phyloP scores from a whole-genome alignment of 1,284 basidiomycete species.

The Puccinia polysora region DNA sequence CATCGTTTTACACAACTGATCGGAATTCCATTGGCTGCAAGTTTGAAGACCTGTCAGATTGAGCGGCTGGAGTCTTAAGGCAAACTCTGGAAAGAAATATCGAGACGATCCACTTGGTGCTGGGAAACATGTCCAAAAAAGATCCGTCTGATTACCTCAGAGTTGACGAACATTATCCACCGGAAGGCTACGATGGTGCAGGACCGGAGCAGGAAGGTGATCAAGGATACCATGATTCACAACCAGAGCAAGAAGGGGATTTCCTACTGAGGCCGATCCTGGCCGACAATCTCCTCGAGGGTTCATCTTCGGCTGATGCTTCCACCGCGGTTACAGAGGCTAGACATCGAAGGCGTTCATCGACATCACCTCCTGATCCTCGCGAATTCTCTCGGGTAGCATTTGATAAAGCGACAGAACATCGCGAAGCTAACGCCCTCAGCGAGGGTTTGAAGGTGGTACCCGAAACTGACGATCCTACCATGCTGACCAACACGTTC shows the following conservation, averaged over 20 bases:
- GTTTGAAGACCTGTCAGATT: too few relatives aligned
- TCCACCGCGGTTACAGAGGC: conserved; percentile 6
- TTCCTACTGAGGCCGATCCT: conserved; percentile 3
- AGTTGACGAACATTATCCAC: background rate
- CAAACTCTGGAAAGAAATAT: background rate
- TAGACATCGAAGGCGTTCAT: background rate
- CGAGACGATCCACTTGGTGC: background rate
- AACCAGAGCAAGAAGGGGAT: conserved; percentile 5
- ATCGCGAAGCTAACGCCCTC: conserved; percentile 20
- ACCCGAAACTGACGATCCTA: conserved; percentile 58
- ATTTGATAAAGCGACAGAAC: background rate
- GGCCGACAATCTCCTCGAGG: background rate
- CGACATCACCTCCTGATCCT: background rate
- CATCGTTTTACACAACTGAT: too few relatives aligned
- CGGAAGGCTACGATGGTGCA: background rate
- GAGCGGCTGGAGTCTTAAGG: background rate
- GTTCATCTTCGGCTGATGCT: conserved; percentile 1
- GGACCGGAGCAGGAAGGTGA: too few relatives aligned
- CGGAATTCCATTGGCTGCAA: too few relatives aligned
- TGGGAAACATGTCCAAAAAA: conserved; percentile 18
- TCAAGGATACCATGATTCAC: background rate
- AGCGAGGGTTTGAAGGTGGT: conserved; percentile 49
- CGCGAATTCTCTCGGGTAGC: background rate
- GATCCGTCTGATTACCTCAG: background rate
- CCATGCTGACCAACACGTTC: conserved; percentile 58